phyloP scores from a whole-genome alignment of 1,284 basidiomycete genomes.

The Moniliophthora roreri region DNA sequence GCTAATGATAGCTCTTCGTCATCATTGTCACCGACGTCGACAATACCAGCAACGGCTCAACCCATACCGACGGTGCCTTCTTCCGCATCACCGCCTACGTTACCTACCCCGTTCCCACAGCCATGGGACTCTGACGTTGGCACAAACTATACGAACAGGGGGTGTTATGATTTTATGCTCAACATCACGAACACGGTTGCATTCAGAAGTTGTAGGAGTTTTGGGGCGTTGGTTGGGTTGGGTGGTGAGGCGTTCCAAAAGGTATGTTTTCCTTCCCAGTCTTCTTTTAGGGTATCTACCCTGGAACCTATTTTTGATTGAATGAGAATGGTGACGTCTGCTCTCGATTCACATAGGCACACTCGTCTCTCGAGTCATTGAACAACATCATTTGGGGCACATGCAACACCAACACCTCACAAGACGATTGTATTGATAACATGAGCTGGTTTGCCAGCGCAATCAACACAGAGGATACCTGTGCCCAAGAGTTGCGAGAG shows the following conservation, averaged over 20 bases:
- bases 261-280: conserved; percentile 18
- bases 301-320: too few relatives aligned
- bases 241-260: conserved; percentile 58
- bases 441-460: conserved; percentile 59
- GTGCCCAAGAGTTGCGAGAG: conserved; percentile 50
- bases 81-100: conserved; percentile 33
- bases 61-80: conserved; percentile 33
- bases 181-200: conserved; percentile 64
- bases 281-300: background rate
- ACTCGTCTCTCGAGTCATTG: conserved; percentile 41
- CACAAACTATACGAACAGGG: conserved; percentile 58
- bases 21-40: conserved; percentile 14
- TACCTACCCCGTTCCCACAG: conserved; percentile 76
- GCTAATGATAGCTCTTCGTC: conserved; percentile 6
- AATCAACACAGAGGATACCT: conserved; percentile 40
- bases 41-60: conserved; percentile 13
- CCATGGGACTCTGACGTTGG: conserved; percentile 67
- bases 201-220: conserved; percentile 72
- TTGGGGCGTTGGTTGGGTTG: conserved; percentile 69
- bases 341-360: conserved; percentile 7
- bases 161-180: conserved; percentile 68
- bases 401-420: conserved; percentile 58
- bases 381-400: conserved; percentile 76
- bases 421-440: conserved; percentile 53
- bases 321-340: too few relatives aligned